These are phyloP conservation scores for Rhodotorula sp. DNA, from an alignment of 1,284 basidiomycete species.

Conservation along the genomic window DNA sequence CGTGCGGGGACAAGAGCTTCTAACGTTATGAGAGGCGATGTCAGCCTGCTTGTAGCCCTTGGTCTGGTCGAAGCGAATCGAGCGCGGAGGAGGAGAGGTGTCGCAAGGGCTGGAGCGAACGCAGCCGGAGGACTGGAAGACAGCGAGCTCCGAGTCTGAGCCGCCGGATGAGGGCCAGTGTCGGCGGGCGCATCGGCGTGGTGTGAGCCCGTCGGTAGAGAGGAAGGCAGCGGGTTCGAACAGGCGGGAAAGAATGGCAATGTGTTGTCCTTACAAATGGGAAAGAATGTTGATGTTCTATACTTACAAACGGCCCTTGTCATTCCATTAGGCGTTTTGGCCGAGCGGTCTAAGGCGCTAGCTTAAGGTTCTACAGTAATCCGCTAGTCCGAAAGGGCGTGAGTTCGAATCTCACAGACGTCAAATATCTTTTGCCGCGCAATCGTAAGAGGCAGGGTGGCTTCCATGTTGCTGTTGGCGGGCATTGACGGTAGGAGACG, in stretches of 20 bases:
- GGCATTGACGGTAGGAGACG: too few species aligned
- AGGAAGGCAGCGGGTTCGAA: not conserved
- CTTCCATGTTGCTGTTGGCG: too few species aligned
- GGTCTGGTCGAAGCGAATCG: too few species aligned
- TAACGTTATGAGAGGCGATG: not conserved
- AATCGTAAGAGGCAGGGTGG: too few species aligned
- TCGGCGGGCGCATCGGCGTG: not conserved
- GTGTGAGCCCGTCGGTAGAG: not conserved
- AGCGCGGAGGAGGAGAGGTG: too few species aligned
- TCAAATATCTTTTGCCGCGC: slow-evolving; percentile 5
- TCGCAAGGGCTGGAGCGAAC: too few species aligned
- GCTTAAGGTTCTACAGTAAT: slow-evolving; percentile 30
- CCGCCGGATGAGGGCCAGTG: too few species aligned
- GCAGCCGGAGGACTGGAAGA: too few species aligned
- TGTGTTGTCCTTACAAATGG: not conserved
- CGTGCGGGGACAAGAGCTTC: too few species aligned
- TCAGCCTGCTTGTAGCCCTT: too few species aligned
- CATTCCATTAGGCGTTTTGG: slow-evolving; percentile 34
- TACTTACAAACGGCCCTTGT: too few species aligned
- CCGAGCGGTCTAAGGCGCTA: slow-evolving; percentile 44
- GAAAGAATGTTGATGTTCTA: not conserved
- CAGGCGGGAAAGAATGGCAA: not conserved
- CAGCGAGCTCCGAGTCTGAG: too few species aligned
- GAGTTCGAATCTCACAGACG: slow-evolving; percentile 40
- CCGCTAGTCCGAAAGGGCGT: slow-evolving; percentile 40